Evolutionary conservation across 176 grass and related monocot genomes (phyloP), one percentile per base, ranked within the genome.

Genomic region (Carex kokanica): DNA sequence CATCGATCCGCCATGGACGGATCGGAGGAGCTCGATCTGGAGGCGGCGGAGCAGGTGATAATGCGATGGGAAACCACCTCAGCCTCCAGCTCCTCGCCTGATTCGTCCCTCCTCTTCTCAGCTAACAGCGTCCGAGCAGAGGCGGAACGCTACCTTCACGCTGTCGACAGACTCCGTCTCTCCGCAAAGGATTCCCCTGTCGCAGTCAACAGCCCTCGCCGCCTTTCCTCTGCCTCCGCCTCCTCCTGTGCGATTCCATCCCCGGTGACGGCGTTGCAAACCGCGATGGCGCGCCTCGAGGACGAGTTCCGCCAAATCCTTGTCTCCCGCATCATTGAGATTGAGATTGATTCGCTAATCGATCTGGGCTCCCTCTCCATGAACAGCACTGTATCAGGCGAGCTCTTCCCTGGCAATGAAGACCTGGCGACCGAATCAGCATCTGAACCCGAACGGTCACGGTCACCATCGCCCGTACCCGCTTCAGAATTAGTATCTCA

Each of bases 101-200:
- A 89, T 90, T 83, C 93, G 83, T 24, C 87, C 74, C 79, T 92
- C 85, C 63, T 94, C 87, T 54, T 91, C 90, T 94, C 95, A 52
- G 91, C 88, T 23, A 88, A 84, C 15, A 87, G 85, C 85, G 91
- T 94, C 88, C 86, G 90, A 34, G 85, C 88, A 13, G 90, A 92
- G 55, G 86, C 89, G 54, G 92, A 98, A 23, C 90, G 90, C 81
- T 98, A 89, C 21, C 86, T 80, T 57, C 86, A 89, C 92, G 73
- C 95, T 84, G 86, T 94, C 87, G 90, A 90, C 88, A 1, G 61
- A 66, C 74, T 98, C 87, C 2, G 90, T 78, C 70, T 94, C 86
- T 27, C 86, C 54, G 2, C 88, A 51, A 47, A 86, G 82, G 62
- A 89, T 87, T 8, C 86, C 40, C 29, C 78, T 0, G 15, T 82